Evolutionary conservation across 2,329 filamentous ascomycete genomes (phyloP).

Genomic region (Xylaria digitata): DNA sequence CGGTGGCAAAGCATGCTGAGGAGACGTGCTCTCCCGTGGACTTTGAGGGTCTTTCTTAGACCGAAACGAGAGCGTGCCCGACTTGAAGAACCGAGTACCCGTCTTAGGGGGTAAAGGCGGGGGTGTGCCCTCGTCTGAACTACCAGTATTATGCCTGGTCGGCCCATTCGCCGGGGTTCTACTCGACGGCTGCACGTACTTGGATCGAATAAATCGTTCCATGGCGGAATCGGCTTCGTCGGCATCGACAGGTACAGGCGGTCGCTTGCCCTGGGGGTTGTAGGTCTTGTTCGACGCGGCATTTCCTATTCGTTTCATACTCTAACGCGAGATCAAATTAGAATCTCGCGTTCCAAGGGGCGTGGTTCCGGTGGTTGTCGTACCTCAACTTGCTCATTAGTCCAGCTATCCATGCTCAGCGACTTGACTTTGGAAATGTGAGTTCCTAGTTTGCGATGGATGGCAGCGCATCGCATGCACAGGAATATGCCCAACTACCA

Average conservation of each 20-base stretch:
- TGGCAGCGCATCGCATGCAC: conserved; percentile 95
- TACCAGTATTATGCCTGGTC: conserved; percentile 56
- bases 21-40: conserved; percentile 50
- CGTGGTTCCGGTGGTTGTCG: conserved; percentile 48
- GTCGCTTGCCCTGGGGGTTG: conserved; percentile 85
- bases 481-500: conserved; percentile 89
- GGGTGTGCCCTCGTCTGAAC: conserved; percentile 68
- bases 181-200: conserved; percentile 77
- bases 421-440: conserved; percentile 99
- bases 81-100: conserved; percentile 68
- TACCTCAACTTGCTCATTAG: conserved; percentile 95
- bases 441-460: conserved; percentile 96
- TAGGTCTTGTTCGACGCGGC: conserved; percentile 85
- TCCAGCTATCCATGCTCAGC: conserved; percentile 98
- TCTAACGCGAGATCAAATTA: conserved; percentile 62
- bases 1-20: conserved; percentile 50
- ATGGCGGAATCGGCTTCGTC: conserved; percentile 95
- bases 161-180: conserved; percentile 51
- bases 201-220: conserved; percentile 94
- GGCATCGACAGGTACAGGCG: conserved; percentile 86
- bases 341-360: conserved; percentile 33
- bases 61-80: conserved; percentile 70
- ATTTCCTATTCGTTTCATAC: conserved; percentile 95
- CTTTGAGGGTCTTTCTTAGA: conserved; percentile 64
- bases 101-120: conserved; percentile 73